Evolutionary conservation across 73 alveolate species (phyloP), one percentile per base, ranked within the genome.

Genomic region (Blepharisma stoltei): DNA sequence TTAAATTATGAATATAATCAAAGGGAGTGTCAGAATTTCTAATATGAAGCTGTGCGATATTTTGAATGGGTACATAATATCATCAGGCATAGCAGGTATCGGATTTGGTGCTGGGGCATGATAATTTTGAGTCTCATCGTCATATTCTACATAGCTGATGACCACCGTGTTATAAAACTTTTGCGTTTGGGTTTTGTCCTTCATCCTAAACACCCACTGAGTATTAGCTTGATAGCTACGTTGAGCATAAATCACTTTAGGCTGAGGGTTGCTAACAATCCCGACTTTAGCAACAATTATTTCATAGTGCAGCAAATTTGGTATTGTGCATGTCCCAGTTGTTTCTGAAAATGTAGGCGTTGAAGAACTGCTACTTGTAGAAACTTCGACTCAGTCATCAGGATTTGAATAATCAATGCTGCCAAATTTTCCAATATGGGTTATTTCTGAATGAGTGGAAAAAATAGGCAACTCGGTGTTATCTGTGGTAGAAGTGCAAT

Each of bases 51-150:
- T 38, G 5, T 9, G 18, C 23, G 73, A 60, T 14, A 60, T 60
- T 25, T 60, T 60, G 73, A 60, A 60, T 25, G 73, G 73, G 23
- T 60, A 60, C 73, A 60, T n/a, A 60, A 60, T 60, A 60, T 60
- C 73, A 25, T 60, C 73, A 9, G 73, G 73, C 73, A 60, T 60
- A 1, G 23, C 73, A 20, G 73, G 73, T 25, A 60, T 8, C 18
- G 73, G 73, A 25, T 60, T 60, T 14, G 73, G 73, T 18, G 73
- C 48, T 14, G 73, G 73, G 2, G 73, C 46, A 25, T 14, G 23
- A 60, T 60, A 60, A 60, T 1, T 1, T 14, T 18, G 5, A 60
- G 46, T 60, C 11, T 0, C 4, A 14, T 60, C 23, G 2, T n/a
- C 46, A 60, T 60, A 60, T 38, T 60, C 73, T 14, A 60, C 23